phyloP scores from a whole-genome alignment of 2,329 filamentous ascomycete species.

The Colletotrichum spinosum region DNA sequence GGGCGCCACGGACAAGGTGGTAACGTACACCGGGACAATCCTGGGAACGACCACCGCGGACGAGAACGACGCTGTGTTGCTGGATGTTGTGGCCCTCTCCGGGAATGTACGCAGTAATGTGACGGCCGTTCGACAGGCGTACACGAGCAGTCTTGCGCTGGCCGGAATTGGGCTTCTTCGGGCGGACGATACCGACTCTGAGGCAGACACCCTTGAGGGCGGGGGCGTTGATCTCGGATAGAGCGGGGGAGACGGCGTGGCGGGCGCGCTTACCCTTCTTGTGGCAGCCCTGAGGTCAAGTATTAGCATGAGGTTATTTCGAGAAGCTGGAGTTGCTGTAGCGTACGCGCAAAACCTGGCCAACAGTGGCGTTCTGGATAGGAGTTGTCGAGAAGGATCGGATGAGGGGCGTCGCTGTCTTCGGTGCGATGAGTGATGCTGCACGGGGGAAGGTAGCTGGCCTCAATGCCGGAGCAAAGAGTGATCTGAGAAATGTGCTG shows the following conservation, averaged over 20 bases:
- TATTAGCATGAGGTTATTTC: background rate
- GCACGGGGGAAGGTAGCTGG: slow-evolving; percentile 37
- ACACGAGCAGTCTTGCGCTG: slow-evolving; percentile 96
- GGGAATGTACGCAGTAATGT: slow-evolving; percentile 94
- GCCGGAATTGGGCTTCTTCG: slow-evolving; percentile 99
- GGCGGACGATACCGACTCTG: slow-evolving; percentile 91
- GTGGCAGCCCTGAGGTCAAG: slow-evolving; percentile 73
- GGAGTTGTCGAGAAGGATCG: slow-evolving; percentile 70
- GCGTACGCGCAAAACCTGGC: slow-evolving; percentile 74
- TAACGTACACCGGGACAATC: slow-evolving; percentile 99
- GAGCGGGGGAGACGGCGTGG: slow-evolving; percentile 88
- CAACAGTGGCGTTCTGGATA: slow-evolving; percentile 71
- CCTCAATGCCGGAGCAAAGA: slow-evolving; percentile 46
- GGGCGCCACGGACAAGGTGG: slow-evolving; percentile 87
- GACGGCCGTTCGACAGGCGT: slow-evolving; percentile 84
- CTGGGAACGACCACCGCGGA: slow-evolving; percentile 92
- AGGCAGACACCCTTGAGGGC: slow-evolving; percentile 96
- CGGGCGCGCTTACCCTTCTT: slow-evolving; percentile 79
- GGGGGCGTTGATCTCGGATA: slow-evolving; percentile 76
- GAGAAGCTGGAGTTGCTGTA: slow-evolving; percentile 23
- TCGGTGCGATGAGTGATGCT: slow-evolving; percentile 35
- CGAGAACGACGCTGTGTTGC: slow-evolving; percentile 96
- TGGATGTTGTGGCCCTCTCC: slow-evolving; percentile 99
- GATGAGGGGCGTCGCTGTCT: slow-evolving; percentile 37
- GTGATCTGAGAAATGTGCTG: slow-evolving; percentile 49